These are phyloP conservation scores for Wickerhamomyces sp. DNA, from an alignment of 1,139 yeast species.

Conservation along the genomic window DNA sequence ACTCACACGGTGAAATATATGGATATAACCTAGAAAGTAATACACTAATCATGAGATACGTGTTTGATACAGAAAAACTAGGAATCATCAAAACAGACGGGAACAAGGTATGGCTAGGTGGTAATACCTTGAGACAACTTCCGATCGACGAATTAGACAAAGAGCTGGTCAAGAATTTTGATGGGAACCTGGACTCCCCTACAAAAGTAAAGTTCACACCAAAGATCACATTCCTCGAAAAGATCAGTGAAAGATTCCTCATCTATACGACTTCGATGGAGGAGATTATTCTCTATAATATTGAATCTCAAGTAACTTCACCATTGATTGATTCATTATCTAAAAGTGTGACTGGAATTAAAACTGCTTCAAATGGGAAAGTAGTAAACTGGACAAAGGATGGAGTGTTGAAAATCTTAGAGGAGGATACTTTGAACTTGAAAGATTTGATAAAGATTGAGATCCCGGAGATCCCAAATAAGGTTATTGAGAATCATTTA, in stretches of 20 bases:
- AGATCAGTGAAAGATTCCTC: conserved; percentile 22
- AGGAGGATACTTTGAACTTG: conserved; percentile 17
- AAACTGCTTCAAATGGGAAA: conserved; percentile 26
- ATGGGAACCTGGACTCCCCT: conserved; percentile 21
- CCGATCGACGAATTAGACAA: conserved; percentile 4
- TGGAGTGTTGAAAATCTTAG: conserved; percentile 33
- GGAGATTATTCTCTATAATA: conserved; percentile 28
- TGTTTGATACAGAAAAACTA: conserved; percentile 6
- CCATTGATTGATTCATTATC: conserved; percentile 33
- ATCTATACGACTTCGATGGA: conserved; percentile 32
- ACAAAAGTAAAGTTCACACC: conserved; percentile 20
- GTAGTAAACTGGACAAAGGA: conserved; percentile 37
- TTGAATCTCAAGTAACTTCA: conserved; percentile 8
- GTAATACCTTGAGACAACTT: conserved; percentile 1
- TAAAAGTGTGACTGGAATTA: conserved; percentile 35
- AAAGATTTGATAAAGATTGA: conserved; percentile 9
- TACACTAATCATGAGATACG: conserved; percentile 12
- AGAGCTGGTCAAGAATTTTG: conserved; percentile 6
- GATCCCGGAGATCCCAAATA: conserved; percentile 15
- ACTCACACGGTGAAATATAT: conserved; percentile 38
- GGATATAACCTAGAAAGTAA: conserved; percentile 13
- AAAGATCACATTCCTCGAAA: conserved; percentile 13
- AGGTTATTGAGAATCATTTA: conserved; percentile 27
- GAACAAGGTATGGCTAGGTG: conserved; percentile 16
- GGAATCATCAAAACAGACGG: conserved; percentile 15